Percentiles rank a stretch among this genome's conserved stretches.
phyloP scores from a whole-genome alignment of 495 filamentous ascomycete species.

The Penicillium verhagenii region DNA sequence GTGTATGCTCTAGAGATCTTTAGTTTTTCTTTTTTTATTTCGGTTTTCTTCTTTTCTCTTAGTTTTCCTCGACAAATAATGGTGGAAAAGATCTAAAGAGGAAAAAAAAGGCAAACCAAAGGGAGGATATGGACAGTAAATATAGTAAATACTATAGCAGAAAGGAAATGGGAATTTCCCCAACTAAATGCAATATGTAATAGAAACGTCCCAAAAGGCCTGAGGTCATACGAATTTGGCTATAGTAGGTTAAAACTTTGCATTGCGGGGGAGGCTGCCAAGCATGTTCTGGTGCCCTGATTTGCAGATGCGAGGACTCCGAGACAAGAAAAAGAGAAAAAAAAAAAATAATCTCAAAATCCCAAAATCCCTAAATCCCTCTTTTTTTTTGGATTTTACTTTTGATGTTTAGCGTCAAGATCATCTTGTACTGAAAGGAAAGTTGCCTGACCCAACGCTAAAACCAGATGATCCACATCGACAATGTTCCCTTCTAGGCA shows the following conservation, averaged over 20 bases:
- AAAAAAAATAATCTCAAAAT: constrained; percentile 12
- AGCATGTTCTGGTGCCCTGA: constrained; percentile 29
- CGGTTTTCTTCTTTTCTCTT: too few relatives aligned
- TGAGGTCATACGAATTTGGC: constrained; percentile 20
- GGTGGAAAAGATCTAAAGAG: background rate
- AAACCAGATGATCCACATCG: background rate
- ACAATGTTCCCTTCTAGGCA: background rate
- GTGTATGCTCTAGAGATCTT: too few relatives aligned
- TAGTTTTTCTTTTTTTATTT: too few relatives aligned
- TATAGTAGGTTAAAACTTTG: constrained; percentile 24
- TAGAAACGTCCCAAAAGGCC: constrained; percentile 13
- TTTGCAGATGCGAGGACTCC: constrained; percentile 26
- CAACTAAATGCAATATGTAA: constrained; percentile 9
- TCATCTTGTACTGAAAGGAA: background rate
- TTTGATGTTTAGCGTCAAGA: background rate
- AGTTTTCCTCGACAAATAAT: background rate
- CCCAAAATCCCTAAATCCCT: too few relatives aligned
- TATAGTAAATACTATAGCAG: background rate
- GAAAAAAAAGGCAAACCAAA: background rate
- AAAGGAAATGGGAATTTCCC: background rate
- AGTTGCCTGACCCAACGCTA: background rate
- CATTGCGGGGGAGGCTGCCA: constrained; percentile 38
- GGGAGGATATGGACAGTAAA: background rate
- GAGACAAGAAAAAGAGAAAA: constrained; percentile 7
- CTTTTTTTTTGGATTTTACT: background rate